Percentiles rank a stretch among this genome's conserved stretches.
phyloP scores from a whole-genome alignment of 2,329 filamentous ascomycete species.

The Aspergillus niger region DNA sequence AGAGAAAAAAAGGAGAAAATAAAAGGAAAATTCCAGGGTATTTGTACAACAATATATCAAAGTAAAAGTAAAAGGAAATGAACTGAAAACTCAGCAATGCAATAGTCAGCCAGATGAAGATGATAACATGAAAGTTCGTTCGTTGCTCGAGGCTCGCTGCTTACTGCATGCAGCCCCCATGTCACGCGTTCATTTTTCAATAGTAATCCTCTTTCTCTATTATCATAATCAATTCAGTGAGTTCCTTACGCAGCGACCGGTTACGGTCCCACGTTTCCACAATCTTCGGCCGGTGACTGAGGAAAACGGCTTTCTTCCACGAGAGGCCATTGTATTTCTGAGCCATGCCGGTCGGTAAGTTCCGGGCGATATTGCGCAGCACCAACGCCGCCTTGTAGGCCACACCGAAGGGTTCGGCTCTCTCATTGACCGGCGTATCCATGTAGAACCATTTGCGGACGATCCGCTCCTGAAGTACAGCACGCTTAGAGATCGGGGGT shows the following conservation, averaged over 20 bases:
- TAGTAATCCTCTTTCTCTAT: conserved; percentile 44
- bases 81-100: not conserved
- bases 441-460: conserved; percentile 44
- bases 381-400: conserved; percentile 52
- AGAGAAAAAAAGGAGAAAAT: not conserved
- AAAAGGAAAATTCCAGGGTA: conserved; percentile 19
- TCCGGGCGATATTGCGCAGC: conserved; percentile 49
- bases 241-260: conserved; percentile 43
- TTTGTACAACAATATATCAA: conserved; percentile 20
- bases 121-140: conserved; percentile 1
- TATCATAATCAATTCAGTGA: conserved; percentile 47
- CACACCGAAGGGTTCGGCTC: conserved; percentile 46
- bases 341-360: conserved; percentile 39
- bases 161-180: no score
- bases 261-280: conserved; percentile 45
- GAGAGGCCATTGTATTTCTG: conserved; percentile 33
- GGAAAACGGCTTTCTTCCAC: conserved; percentile 44
- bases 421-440: conserved; percentile 46
- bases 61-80: conserved; percentile 1
- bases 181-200: conserved; percentile 18
- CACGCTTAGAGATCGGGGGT: conserved; percentile 39
- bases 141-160: not conserved
- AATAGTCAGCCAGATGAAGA: not conserved
- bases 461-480: conserved; percentile 43
- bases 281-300: conserved; percentile 42